Percentiles rank a stretch among this genome's conserved stretches.
Conservation (phyloP, 768 basidiomycete genomes). For the Porphyrellus cyaneotinctus region DNA sequence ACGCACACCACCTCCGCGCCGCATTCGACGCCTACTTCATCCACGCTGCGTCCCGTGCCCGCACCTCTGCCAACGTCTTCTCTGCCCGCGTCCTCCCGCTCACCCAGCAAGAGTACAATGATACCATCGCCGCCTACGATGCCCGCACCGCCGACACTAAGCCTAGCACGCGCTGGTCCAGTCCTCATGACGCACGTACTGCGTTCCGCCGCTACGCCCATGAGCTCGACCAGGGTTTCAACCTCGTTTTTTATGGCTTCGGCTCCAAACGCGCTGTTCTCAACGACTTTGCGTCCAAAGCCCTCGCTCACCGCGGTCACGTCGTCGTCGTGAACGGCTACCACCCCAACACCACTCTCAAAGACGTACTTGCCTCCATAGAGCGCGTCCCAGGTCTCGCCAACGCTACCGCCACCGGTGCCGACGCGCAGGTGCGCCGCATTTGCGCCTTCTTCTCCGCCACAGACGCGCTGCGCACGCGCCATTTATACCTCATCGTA, state of each 20-base stretch:
- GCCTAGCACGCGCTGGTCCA: constrained; percentile 20
- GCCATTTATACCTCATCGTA: constrained; percentile 70
- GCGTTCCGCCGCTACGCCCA: constrained; percentile 58
- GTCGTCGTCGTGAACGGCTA: constrained; percentile 79
- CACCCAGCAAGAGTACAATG: constrained; percentile 56
- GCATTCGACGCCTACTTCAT: constrained; percentile 86
- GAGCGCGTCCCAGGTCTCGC: constrained; percentile 35
- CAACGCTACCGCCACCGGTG: constrained; percentile 17
- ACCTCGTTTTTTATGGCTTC: constrained; percentile 81
- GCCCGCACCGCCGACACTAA: constrained; percentile 8
- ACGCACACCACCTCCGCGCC: constrained; percentile 36
- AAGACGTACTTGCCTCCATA: constrained; percentile 63
- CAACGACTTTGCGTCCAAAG: constrained; percentile 64
- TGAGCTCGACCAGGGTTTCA: constrained; percentile 83
- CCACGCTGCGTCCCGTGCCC: constrained; percentile 53
- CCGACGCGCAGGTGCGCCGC: constrained; percentile 61
- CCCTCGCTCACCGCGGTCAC: constrained; percentile 57
- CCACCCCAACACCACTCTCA: constrained; percentile 62
- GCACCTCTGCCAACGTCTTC: constrained; percentile 78
- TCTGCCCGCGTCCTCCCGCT: constrained; percentile 71
- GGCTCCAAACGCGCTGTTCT: constrained; percentile 81
- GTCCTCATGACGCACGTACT: constrained; percentile 11
- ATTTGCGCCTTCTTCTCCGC: constrained; percentile 64
- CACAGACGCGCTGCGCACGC: constrained; percentile 22
- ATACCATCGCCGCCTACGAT: constrained; percentile 29